Percentiles rank a stretch among this genome's conserved stretches.
These are phyloP conservation scores for Wickerhamomyces tratensis DNA, from an alignment of 805 yeast species.

Conservation along the genomic window DNA sequence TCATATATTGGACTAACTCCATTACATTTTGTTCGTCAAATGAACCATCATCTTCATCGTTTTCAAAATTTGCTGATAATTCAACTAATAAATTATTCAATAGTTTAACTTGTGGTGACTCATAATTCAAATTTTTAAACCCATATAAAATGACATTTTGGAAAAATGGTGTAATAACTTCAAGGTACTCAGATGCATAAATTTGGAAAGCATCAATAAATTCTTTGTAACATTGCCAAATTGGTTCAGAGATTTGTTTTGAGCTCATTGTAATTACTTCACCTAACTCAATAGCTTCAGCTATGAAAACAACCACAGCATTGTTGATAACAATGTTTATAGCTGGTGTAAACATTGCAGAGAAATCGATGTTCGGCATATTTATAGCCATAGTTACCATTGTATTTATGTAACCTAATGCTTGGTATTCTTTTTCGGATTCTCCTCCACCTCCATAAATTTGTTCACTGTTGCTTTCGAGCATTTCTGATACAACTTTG, in stretches of 20 bases:
- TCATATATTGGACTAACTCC: slow-evolving; percentile 19
- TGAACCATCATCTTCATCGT: slow-evolving; percentile 24
- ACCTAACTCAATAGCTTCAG: slow-evolving; percentile 54
- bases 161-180: slow-evolving; percentile 44
- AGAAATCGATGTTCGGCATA: slow-evolving; percentile 47
- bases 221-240: slow-evolving; percentile 43
- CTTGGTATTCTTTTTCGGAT: slow-evolving; percentile 60
- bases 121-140: slow-evolving; percentile 21
- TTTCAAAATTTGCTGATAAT: slow-evolving; percentile 14
- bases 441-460: slow-evolving; percentile 27
- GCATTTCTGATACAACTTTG: slow-evolving; percentile 42
- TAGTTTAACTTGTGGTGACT: slow-evolving; percentile 9
- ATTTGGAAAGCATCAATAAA: slow-evolving; percentile 46
- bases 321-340: slow-evolving; percentile 49
- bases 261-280: slow-evolving; percentile 45
- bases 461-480: slow-evolving; percentile 29
- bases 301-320: slow-evolving; percentile 49
- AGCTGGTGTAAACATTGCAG: slow-evolving; percentile 46
- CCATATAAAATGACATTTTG: slow-evolving; percentile 45
- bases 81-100: slow-evolving; percentile 9
- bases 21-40: slow-evolving; percentile 25
- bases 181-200: slow-evolving; percentile 51
- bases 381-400: slow-evolving; percentile 65
- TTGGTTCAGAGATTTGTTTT: slow-evolving; percentile 34
- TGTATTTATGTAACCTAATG: slow-evolving; percentile 57